Evolutionary conservation across 2,329 filamentous ascomycete genomes (phyloP), one percentile per base, ranked within the genome.

Genomic region (Eutypa lata): DNA sequence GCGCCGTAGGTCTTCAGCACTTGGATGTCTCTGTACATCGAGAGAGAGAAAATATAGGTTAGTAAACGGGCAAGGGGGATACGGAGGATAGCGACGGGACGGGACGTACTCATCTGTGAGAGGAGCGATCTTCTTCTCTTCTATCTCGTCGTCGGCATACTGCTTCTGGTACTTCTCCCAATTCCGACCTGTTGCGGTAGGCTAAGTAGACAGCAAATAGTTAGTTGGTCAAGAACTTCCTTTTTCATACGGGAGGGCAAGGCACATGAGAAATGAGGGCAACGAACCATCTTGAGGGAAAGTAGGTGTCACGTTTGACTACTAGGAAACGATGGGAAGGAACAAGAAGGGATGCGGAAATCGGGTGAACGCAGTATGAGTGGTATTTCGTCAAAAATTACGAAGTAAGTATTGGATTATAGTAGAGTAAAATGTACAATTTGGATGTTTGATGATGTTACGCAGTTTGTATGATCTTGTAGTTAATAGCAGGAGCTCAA

Each of bases 131-230:
- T 99, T 99, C 88, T 99, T 99, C 83, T 99, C 94, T 72, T 96
- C 91, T 74, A 92, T 81, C 73, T 97, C 94, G 67, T 99, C 94
- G 69, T 99, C 94, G 69, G 88, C 93, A 70, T 90, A 99, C 70
- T 87, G 92, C 83, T 97, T 97, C 78, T 90, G 84, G 82, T 96
- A 97, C 80, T 97, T 97, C 83, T 99, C 94, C 94, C 94, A 99
- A 83, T 85, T 90, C 74, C 82, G 77, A 72, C 94, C 94, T 67
- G 89, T 96, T 75, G 94, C 93, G 79, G 90, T 93, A 82, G 92
- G 92, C 92, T 97, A 19, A 21, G 50, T 19, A 26, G 6, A 38
- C 26, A 16, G n/a, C 7, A 16, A 21, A 16, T 10, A 18, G 49
- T 67, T 57, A 68, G 61, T 55, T 46, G 13, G 35, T 18, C 35